Evolutionary conservation across 148 eudicot genomes (phyloP), one percentile per base, ranked within the genome.

Genomic region (Gaultheria prostrata): DNA sequence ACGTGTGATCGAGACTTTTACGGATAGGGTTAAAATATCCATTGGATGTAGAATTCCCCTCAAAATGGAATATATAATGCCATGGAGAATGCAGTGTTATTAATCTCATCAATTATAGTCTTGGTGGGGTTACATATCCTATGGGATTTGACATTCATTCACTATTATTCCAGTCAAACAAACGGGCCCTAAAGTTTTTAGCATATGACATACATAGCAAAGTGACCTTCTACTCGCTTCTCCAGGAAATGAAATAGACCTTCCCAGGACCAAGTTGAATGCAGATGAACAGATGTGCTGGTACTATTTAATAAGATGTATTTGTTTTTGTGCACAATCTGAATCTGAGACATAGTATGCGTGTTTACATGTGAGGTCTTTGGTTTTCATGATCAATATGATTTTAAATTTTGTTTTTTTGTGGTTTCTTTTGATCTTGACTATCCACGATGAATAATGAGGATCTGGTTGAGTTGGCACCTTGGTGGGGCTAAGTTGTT

Each of bases 221-320:
- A 74, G 49, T 82, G 53, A 78, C 85, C 51, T 51, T 76, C 11
- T 86, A 78, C 54, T 0, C 75, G 21, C 26, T 82, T 84, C 76
- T 88, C 72, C 91, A 94, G 99, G 98, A 86, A 90, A 86, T 53
- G 92, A 89, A 73, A 91, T 91, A 81, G 97, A 96, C 82, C 97
- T 94, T 82, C 92, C 89, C 80, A 89, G 97, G 89, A 90, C 90
- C 57, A 96, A 94, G 87, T 84, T 96, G 92, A 94, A 91, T 88
- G 95, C 99, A 30, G 99, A 96, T 85, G 99, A 96, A 88, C 99
- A 94, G 87, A 94, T 96, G 97, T 94, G 99, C 91, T 96, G 99
- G 99, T 96, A 92, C 48, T 28, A n/a, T 70, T 74, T 15, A 50
- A 74, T 57, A 69, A 69, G 53, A 79, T 33, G 54, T 14, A 72